Evolutionary conservation across 768 basidiomycete genomes (phyloP), one percentile per base, ranked within the genome.

Genomic region (Russula earlei): DNA sequence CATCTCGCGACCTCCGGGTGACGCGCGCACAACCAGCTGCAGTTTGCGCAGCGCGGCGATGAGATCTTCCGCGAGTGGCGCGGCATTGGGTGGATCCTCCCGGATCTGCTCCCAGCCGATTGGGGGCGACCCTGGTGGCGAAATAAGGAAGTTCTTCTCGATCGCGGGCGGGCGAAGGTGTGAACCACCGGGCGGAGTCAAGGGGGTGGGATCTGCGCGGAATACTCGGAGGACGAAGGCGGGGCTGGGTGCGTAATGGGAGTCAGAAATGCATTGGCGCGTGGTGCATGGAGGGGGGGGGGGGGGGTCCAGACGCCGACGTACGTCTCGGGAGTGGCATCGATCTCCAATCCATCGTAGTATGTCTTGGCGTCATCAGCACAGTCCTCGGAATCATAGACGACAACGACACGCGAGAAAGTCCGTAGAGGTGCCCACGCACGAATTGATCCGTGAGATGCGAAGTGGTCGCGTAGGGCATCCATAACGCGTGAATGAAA

Each of bases 111-210:
- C 92, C 96, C 96, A 99, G 3, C 94, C 96, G 1, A 94, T 84
- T 0, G 96, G 96, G 0, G 96, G 96, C 0, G 93, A 96, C 5
- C 96, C 96, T 4, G 96, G 96, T 0, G 96, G 96, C 0, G 96
- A 98, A 60, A 99, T 94, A 45, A 99, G 78, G 71, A 97, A 98
- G 72, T 98, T 98, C 71, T 91, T 91, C 63, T 93, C 87, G 37
- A 84, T 62, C 0, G 77, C 71, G 0, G 95, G 95, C 0, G 93
- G 91, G 40, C 76, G 79, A 34, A 94, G 78, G 64, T 64, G 64
- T 29, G 61, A 56, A 9, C 63, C 62, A 36, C 51, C 59, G 4
- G 61, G 60, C 22, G 41, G 69, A 63, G 57, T 65, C 63, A 50
- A 68, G 3, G 84, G 82, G 56, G 83, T 87, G 17, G 81, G 78